Evolutionary conservation across 768 basidiomycete species (phyloP), one percentile per base, ranked within the genome.

Genomic region (Pulveroboletus sp.): DNA sequence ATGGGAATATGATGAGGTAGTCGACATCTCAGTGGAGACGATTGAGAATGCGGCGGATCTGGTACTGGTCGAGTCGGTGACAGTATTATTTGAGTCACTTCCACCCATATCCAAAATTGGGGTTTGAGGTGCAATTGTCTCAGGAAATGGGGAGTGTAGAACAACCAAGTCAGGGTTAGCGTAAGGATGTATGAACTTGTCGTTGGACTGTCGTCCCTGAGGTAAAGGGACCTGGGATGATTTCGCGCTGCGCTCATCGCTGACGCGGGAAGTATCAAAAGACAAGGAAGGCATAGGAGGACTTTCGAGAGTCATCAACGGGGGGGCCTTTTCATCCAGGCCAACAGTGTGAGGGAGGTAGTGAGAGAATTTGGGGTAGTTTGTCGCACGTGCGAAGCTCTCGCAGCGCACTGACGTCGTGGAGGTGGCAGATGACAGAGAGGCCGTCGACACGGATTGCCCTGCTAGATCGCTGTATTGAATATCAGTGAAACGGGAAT

Each of bases 161-260:
- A 69, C 42, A 30, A 77, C 78, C 39, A 86, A 70, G 54, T 89
- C 84, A 8, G 88, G 87, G 58, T 90, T 89, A 46, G 89, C 89
- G 63, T 89, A 91, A 26, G 89, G 89, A 69, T 91, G 89, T 35
- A 77, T 60, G 49, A 71, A 75, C 15, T 70, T 67, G 17, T 63
- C 57, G 7, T 49, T 63, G 46, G 66, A 58, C 33, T 54, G 50
- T 35, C 63, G 71, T 54, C 74, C 74, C 52, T 70, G 71, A 37
- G 63, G 60, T 50, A 63, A 66, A 56, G 62, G 59, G 15, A 57
- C 49, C 39, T 55, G 58, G 9, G 58, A 64, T 31, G 61, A 50
- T 43, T 51, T 56, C 18, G 21, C 32, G 38, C 45, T 51, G 40
- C 40, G 50, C 27, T 60, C 56, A 39, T 51, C 47, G 37, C 39